phyloP scores from a whole-genome alignment of 768 basidiomycete genomes.

The Lepiota subincarnata region DNA sequence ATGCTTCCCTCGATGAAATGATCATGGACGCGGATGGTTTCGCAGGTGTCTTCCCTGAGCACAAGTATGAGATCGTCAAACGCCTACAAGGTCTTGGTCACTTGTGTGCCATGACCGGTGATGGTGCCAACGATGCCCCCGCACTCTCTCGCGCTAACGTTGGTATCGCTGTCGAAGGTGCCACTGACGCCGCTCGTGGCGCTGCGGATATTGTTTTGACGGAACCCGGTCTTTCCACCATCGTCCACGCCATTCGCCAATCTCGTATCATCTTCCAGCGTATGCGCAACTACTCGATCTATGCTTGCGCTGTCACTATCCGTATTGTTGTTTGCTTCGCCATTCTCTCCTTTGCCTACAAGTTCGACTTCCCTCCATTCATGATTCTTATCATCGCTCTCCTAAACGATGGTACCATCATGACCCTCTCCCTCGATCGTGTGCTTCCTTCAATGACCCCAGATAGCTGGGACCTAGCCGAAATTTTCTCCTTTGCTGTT shows the following conservation, averaged over 20 bases:
- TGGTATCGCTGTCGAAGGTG: slow-evolving; percentile 99
- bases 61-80: slow-evolving; percentile 99
- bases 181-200: slow-evolving; percentile 97
- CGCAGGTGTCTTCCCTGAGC: slow-evolving; percentile 98
- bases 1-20: slow-evolving; percentile 90
- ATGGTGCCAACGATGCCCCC: slow-evolving; percentile 98
- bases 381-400: slow-evolving; percentile 98
- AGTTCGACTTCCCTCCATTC: slow-evolving; percentile 99
- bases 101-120: slow-evolving; percentile 98
- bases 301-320: slow-evolving; percentile 92
- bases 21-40: slow-evolving; percentile 99
- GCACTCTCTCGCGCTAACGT: slow-evolving; percentile 98
- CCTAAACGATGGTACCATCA: slow-evolving; percentile 97
- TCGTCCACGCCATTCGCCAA: slow-evolving; percentile 97
- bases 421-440: slow-evolving; percentile 96
- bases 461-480: slow-evolving; percentile 92
- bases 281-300: slow-evolving; percentile 99
- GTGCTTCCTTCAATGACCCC: slow-evolving; percentile 93
- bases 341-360: slow-evolving; percentile 92
- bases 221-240: slow-evolving; percentile 97
- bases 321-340: slow-evolving; percentile 99
- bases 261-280: slow-evolving; percentile 99
- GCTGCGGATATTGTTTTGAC: slow-evolving; percentile 98
- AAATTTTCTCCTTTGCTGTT: slow-evolving; percentile 93
- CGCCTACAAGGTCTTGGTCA: slow-evolving; percentile 95